Conservation (phyloP, 2,329 filamentous ascomycete species). For the Fusarium keratoplasticum region DNA sequence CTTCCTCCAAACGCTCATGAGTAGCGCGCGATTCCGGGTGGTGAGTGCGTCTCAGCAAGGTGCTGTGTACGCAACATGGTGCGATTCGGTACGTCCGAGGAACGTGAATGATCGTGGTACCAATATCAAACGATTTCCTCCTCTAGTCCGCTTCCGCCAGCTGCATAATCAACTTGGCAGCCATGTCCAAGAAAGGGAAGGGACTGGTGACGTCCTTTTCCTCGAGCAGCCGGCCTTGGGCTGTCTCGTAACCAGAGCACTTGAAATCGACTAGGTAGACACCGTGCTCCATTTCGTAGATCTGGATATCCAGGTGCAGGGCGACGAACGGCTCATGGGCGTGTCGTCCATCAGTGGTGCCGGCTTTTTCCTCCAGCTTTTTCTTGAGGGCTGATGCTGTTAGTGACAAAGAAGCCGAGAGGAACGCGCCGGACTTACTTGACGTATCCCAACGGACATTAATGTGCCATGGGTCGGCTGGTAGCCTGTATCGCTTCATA, state of each 20-base stretch:
- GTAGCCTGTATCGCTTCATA: slow-evolving; percentile 79
- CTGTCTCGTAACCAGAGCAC: slow-evolving; percentile 92
- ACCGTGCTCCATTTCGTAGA: slow-evolving; percentile 91
- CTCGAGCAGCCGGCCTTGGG: slow-evolving; percentile 79
- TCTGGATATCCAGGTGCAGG: slow-evolving; percentile 94
- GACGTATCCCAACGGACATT: slow-evolving; percentile 88
- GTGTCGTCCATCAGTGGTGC: slow-evolving; percentile 53
- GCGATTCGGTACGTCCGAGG: background rate
- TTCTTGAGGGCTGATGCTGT: slow-evolving; percentile 51
- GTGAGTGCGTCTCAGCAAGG: background rate
- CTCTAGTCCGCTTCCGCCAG: slow-evolving; percentile 80
- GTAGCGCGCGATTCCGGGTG: background rate
- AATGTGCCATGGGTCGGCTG: slow-evolving; percentile 95
- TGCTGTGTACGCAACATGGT: background rate
- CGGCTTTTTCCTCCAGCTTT: slow-evolving; percentile 33
- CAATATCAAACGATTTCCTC: background rate
- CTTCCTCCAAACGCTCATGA: background rate
- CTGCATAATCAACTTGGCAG: slow-evolving; percentile 91
- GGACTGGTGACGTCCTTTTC: slow-evolving; percentile 96
- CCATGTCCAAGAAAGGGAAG: slow-evolving; percentile 95
- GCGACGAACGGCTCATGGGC: slow-evolving; percentile 77
- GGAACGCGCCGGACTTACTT: slow-evolving; percentile 66
- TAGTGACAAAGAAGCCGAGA: slow-evolving; percentile 5
- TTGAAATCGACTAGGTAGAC: slow-evolving; percentile 99
- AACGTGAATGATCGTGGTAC: background rate